Evolutionary conservation across 352 stramenopile genomes (phyloP), one percentile per base, ranked within the genome.

Genomic region (Globisporangium orthogonon): DNA sequence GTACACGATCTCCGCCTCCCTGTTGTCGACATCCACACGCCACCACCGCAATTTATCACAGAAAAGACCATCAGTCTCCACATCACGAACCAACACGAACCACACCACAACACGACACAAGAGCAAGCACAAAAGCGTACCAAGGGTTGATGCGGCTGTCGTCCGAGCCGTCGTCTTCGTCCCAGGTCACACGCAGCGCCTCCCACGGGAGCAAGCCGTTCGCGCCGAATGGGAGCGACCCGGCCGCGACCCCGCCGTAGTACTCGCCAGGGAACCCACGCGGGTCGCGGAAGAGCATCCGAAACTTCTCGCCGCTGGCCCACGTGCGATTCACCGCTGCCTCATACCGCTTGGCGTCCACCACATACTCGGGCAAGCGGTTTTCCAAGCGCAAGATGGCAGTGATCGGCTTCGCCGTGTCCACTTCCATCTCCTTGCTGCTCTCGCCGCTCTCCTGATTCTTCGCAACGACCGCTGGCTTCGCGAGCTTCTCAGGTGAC

Each of bases 91-190:
- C 31, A 13, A 47, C 17, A 37, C 41, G n/a, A 10, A 13, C 5
- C 6, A 47, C 11, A 7, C 40, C 17, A 47, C 3, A 15, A 47
- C 28, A 17, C 18, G 2, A 18, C 41, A 18, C 6, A 14, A 29
- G 44, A 49, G n/a, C 41, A 47, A 57, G 18, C 17, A 9, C 31
- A 7, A 31, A 4, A 47, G 76, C 78, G 58, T 74, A 94, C 84
- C 84, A 94, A 51, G 84, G 84, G 50, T 94, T 94, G 56, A 94
- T 87, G 49, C 82, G 75, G 62, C 78, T 89, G 62, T 91, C 78
- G 41, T 89, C 78, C 23, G 78, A 84, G 33, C 84, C 84, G 49
- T 91, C 84, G 56, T 91, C 81, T 81, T 93, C 80, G 48, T 94
- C 81, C 83, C 83, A 94, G 44, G 83, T 86, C 59, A 94, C 76